Conservation (phyloP, 768 basidiomycete species). For the Trametes gibbosa region DNA sequence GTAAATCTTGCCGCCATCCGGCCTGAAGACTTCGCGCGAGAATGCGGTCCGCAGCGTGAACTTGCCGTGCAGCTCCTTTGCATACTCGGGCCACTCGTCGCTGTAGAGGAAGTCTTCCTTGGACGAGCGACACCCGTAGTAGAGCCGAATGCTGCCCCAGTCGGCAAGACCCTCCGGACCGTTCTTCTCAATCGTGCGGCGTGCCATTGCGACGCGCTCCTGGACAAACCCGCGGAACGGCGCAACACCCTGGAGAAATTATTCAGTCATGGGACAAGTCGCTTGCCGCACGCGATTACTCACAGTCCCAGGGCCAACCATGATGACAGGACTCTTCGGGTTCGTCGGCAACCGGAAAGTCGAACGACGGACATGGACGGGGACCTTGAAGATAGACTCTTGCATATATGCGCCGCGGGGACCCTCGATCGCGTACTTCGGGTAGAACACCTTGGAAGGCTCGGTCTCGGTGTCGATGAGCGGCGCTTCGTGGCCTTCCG, state of each 20-base stretch:
- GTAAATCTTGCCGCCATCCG: conserved; percentile 94
- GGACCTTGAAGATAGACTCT: conserved; percentile 74
- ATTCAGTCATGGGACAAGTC: conserved; percentile 16
- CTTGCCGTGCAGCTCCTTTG: conserved; percentile 84
- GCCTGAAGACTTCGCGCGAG: conserved; percentile 87
- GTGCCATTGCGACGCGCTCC: conserved; percentile 94
- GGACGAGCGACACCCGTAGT: conserved; percentile 92
- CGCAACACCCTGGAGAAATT: conserved; percentile 77
- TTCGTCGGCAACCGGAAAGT: conserved; percentile 97
- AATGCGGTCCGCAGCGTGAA: conserved; percentile 88
- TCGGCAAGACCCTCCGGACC: conserved; percentile 89
- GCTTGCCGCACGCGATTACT: conserved; percentile 34
- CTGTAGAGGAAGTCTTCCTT: conserved; percentile 91
- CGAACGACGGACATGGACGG: conserved; percentile 91
- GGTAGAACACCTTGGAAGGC: conserved; percentile 44
- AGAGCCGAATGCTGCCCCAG: conserved; percentile 93
- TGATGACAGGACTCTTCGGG: conserved; percentile 97
- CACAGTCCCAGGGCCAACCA: conserved; percentile 98
- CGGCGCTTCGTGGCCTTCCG: conserved; percentile 50
- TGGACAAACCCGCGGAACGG: conserved; percentile 99
- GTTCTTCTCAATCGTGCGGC: conserved; percentile 93
- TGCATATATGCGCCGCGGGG: conserved; percentile 82
- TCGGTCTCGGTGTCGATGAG: conserved; percentile 29
- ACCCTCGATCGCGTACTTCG: conserved; percentile 84
- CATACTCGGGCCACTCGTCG: conserved; percentile 92